Evolutionary conservation across 1,139 yeast genomes (phyloP).

Genomic region (Kurtzmaniella quercitrusa): DNA sequence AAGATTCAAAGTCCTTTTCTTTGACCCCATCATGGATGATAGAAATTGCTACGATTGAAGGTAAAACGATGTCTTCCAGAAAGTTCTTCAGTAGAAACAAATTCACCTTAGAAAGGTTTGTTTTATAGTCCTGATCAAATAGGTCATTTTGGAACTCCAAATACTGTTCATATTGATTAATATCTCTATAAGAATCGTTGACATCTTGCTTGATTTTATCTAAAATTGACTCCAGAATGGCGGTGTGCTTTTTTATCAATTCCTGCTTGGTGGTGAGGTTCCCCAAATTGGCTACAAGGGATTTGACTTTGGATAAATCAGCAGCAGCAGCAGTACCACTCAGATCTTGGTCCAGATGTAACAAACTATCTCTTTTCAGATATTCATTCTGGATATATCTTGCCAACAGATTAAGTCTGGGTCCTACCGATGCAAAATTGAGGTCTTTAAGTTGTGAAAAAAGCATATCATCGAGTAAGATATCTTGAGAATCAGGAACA

Average conservation of each 20-base stretch:
- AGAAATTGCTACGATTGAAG: slow-evolving; percentile 52
- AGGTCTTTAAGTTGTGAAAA: slow-evolving; percentile 51
- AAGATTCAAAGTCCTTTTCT: slow-evolving; percentile 49
- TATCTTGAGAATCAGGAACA: slow-evolving; percentile 6
- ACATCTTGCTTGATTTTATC: slow-evolving; percentile 35
- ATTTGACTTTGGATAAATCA: slow-evolving; percentile 62
- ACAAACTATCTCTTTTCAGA: slow-evolving; percentile 49
- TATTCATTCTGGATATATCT: slow-evolving; percentile 66
- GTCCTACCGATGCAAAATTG: slow-evolving; percentile 81
- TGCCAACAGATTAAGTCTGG: slow-evolving; percentile 66
- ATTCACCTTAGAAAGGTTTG: slow-evolving; percentile 44
- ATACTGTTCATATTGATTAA: slow-evolving; percentile 45
- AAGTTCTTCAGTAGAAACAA: slow-evolving; percentile 43
- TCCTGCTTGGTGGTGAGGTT: slow-evolving; percentile 65
- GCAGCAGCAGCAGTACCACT: too few relatives aligned
- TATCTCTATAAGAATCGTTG: slow-evolving; percentile 9
- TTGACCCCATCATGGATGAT: slow-evolving; percentile 62
- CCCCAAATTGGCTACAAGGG: slow-evolving; percentile 68
- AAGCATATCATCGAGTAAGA: slow-evolving; percentile 24
- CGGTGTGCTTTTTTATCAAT: slow-evolving; percentile 69
- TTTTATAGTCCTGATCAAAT: slow-evolving; percentile 53
- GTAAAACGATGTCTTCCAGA: slow-evolving; percentile 37
- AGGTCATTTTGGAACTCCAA: slow-evolving; percentile 74
- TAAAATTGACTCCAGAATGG: slow-evolving; percentile 66
- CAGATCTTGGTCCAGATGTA: slow-evolving; percentile 29